Percentiles rank a stretch among this genome's conserved stretches.
Conservation (phyloP, 139 green algal species). For the Nannochloris sp. region DNA sequence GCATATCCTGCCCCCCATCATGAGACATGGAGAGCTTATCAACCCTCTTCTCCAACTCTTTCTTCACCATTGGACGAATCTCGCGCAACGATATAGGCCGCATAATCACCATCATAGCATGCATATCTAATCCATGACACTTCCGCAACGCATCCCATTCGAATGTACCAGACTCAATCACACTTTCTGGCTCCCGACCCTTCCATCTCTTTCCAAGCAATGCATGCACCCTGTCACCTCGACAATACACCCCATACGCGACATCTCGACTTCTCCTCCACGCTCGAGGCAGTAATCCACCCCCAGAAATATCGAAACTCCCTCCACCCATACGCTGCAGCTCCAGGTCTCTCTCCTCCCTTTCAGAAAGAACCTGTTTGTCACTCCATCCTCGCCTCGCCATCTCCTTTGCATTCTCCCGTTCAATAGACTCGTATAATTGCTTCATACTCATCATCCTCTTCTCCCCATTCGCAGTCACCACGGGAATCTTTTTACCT, state of each 20-base stretch:
- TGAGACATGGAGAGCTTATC: background rate
- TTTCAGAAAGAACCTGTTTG: conserved; percentile 18
- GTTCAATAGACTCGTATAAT: background rate
- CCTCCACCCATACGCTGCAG: conserved; percentile 25
- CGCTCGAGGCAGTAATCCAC: too few species aligned
- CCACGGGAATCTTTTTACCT: too few species aligned
- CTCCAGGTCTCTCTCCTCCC: conserved; percentile 19
- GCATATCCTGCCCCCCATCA: background rate
- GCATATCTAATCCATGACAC: conserved; percentile 24
- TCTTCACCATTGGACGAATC: background rate
- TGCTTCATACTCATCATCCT: background rate
- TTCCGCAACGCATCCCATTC: conserved; percentile 15
- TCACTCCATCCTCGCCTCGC: background rate
- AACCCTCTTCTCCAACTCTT: background rate
- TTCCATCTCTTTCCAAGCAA: conserved; percentile 12
- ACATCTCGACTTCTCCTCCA: too few species aligned
- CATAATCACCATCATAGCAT: conserved; percentile 16
- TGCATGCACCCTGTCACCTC: background rate
- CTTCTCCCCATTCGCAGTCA: background rate
- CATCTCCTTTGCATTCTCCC: too few species aligned
- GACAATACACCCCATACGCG: background rate
- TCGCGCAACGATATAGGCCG: conserved; percentile 7
- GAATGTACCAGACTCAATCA: conserved; percentile 3
- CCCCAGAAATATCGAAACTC: background rate
- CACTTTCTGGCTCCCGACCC: background rate